phyloP scores from a whole-genome alignment of 345 rosid species.

The Acer campestre region DNA sequence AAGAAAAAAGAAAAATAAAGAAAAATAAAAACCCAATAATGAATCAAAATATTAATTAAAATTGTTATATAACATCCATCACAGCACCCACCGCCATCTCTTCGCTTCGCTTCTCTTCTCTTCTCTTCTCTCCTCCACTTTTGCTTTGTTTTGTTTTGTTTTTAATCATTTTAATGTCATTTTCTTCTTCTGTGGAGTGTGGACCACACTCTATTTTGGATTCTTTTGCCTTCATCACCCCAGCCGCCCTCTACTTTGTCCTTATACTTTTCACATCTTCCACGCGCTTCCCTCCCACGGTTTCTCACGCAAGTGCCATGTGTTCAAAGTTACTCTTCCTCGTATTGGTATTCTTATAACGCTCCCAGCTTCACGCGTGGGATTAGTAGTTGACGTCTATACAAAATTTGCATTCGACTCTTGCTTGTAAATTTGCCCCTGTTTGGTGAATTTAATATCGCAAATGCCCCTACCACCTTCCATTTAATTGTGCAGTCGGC shows the following conservation, averaged over 20 bases:
- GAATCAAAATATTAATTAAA: neutral
- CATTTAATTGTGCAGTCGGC: neutral
- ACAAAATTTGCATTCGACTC: neutral
- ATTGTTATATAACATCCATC: neutral
- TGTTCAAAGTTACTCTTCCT: neutral
- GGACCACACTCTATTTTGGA: neutral
- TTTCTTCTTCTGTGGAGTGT: neutral
- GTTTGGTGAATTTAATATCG: neutral
- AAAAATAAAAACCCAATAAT: neutral
- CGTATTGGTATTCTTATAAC: neutral
- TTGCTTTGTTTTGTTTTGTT: neutral
- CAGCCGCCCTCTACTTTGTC: conserved; percentile 43
- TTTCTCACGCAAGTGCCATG: neutral
- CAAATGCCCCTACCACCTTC: conserved; percentile 11
- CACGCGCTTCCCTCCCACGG: conserved; percentile 14
- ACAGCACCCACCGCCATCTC: neutral
- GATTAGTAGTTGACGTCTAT: neutral
- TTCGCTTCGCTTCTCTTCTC: neutral
- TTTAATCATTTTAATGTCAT: neutral
- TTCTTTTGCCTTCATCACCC: conserved; percentile 7
- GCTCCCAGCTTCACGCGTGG: neutral
- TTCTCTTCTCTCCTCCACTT: too few relatives aligned
- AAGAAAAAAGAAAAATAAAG: too few relatives aligned
- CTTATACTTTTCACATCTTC: neutral
- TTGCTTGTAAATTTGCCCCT: neutral